Evolutionary conservation across 1,284 basidiomycete species (phyloP), one percentile per base, ranked within the genome.

Genomic region (Coniophora puteana): DNA sequence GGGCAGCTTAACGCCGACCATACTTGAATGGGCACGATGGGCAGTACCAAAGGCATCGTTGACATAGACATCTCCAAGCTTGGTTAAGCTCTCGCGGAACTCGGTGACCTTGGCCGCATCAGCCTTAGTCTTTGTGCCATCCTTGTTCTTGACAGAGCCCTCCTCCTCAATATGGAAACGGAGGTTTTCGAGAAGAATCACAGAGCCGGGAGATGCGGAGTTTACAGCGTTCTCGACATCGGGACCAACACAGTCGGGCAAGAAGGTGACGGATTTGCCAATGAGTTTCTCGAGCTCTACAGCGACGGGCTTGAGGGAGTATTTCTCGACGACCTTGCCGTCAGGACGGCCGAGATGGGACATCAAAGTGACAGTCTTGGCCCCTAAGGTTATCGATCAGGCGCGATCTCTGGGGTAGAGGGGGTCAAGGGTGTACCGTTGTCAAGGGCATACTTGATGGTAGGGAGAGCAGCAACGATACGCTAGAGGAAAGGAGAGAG

Each of bases 11-110:
- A 99, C 78, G 51, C 95, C 95, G 55, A 99, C 96, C 92, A 99
- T 97, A 55, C 91, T 94, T 1, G 95, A 96, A 68, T 99, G 96
- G 17, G 92, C 94, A 53, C 95, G 91, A 69, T 99, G 95, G 29
- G 95, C 96, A 39, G 95, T 98, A 44, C 95, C 95, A 65, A 99
- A 99, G 28, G 95, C 96, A 63, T 99, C 95, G 72, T 99, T 99
- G 65, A 99, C 76, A 68, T 98, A 99, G 52, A 99, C 89, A 59
- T 98, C 93, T 40, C 93, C 94, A 51, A 99, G 87, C 51, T 78
- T 81, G 50, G 95, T 98, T 53, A 99, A 80, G 29, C 81, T 74
- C 61, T 87, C 76, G 40, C 93, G 80, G 77, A 99, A 98, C 58
- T 84, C 76, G 41, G 83, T 69, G 53, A 98, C 92, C 51, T 80